A percentile compares a stretch with the other conserved stretches of the same genome.
Conservation (phyloP, 2,329 filamentous ascomycete genomes). For the Ascochyta rabiei region DNA sequence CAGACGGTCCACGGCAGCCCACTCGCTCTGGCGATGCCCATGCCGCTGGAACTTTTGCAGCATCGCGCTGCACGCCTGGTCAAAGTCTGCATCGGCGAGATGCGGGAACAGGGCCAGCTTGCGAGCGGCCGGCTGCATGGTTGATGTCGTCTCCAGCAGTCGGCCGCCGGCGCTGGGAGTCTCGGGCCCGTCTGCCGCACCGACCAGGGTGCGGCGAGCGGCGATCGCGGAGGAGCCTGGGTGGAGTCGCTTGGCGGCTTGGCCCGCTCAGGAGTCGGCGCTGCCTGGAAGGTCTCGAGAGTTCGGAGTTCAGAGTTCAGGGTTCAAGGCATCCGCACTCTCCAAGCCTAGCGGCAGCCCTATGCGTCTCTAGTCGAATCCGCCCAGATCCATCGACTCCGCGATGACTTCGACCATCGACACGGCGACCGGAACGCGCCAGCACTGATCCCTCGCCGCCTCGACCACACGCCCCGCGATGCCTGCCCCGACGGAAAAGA, state of each 20-base stretch:
- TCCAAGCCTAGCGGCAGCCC: conserved; percentile 25
- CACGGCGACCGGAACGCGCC: conserved; percentile 26
- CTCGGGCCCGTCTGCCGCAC: no score
- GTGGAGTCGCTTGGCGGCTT: conserved; percentile 15
- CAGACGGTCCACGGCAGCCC: conserved; percentile 31
- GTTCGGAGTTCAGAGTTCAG: no score
- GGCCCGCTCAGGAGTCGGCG: no score
- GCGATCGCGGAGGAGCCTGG: conserved; percentile 10
- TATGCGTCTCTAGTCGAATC: conserved; percentile 17
- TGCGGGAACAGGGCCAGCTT: conserved; percentile 35
- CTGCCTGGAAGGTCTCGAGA: conserved; percentile 25
- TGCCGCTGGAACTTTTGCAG: conserved; percentile 20
- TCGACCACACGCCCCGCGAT: conserved; percentile 47
- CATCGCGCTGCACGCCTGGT: conserved; percentile 32
- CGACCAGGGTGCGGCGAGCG: conserved; percentile 6
- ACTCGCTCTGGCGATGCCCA: conserved; percentile 26
- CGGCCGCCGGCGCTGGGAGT: no score
- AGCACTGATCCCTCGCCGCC: conserved; percentile 28
- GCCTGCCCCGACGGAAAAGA: conserved; percentile 71
- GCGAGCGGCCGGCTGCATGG: background rate
- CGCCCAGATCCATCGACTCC: conserved; percentile 13
- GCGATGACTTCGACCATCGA: conserved; percentile 25
- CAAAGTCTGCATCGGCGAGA: conserved; percentile 37
- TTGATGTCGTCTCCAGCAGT: no score
- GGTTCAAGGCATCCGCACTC: conserved; percentile 26